Evolutionary conservation across 1,284 basidiomycete genomes (phyloP).

Genomic region (Megacollybia platyphylla): DNA sequence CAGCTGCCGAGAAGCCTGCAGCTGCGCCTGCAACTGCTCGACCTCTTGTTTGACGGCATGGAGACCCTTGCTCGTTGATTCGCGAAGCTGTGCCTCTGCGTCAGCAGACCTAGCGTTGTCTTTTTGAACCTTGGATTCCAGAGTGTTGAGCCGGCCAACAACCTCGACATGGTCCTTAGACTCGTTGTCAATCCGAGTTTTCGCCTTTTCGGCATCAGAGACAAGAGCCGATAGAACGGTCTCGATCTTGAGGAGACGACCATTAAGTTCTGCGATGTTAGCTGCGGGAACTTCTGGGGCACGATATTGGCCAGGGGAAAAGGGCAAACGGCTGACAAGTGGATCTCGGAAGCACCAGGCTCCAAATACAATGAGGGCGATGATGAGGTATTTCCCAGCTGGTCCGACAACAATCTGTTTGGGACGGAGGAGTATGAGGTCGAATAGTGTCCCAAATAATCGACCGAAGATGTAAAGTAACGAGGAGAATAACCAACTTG

Average conservation of each 20-base stretch:
- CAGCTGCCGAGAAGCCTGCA: constrained; percentile 26
- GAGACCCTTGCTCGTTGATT: constrained; percentile 31
- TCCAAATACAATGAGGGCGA: constrained; percentile 23
- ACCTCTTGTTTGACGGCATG: constrained; percentile 42
- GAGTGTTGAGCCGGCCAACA: constrained; percentile 30
- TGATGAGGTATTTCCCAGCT: constrained; percentile 23
- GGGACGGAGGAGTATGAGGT: constrained; percentile 34
- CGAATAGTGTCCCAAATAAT: constrained; percentile 28
- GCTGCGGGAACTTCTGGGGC: constrained; percentile 49
- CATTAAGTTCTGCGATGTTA: constrained; percentile 58
- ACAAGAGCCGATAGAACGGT: constrained; percentile 44
- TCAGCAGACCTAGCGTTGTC: constrained; percentile 41
- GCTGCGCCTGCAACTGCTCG: constrained; percentile 34
- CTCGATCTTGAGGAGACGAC: constrained; percentile 57
- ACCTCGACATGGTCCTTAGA: constrained; percentile 35
- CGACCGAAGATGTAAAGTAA: constrained; percentile 27
- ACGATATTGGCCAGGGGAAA: constrained; percentile 16
- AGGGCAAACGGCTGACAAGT: constrained; percentile 13
- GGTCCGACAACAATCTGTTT: constrained; percentile 15
- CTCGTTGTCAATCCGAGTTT: constrained; percentile 36
- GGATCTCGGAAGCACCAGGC: constrained; percentile 27
- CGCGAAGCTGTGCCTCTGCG: constrained; percentile 36
- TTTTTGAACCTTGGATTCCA: constrained; percentile 46
- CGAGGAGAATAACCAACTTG: constrained; percentile 14
- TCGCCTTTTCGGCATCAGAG: constrained; percentile 35